phyloP scores from a whole-genome alignment of 495 filamentous ascomycete genomes.

The Xylaria acuta region DNA sequence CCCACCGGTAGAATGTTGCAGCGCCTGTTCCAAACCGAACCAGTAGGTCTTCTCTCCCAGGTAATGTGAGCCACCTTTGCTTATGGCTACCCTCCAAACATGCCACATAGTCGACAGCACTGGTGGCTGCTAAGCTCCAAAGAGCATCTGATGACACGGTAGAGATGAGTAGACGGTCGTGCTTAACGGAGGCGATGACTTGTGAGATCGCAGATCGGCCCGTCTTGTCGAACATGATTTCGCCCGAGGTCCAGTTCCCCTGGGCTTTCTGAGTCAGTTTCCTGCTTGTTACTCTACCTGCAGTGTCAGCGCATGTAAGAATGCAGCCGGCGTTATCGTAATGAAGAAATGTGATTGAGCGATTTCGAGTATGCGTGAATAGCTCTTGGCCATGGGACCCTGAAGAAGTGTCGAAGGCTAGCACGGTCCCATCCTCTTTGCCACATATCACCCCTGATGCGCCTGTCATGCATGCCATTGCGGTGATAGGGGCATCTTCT shows the following conservation, averaged over 20 bases:
- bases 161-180: background rate
- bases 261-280: background rate
- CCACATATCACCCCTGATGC: background rate
- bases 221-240: background rate
- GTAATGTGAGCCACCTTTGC: background rate
- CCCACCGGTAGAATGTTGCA: slow-evolving; percentile 4
- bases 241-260: background rate
- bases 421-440: background rate
- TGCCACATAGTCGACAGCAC: background rate
- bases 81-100: background rate
- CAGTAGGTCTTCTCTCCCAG: background rate
- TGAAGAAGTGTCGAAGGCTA: background rate
- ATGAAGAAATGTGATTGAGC: background rate
- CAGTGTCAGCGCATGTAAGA: background rate
- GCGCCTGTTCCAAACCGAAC: background rate
- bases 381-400: slow-evolving; percentile 1
- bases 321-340: background rate
- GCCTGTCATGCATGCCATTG: background rate
- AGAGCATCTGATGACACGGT: background rate
- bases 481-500: background rate
- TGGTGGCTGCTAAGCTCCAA: background rate
- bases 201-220: background rate
- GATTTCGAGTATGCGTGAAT: background rate
- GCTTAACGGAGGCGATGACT: background rate
- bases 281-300: slow-evolving; percentile 11